phyloP scores from a whole-genome alignment of 805 yeast species.

The Nakazawaea pomicola region DNA sequence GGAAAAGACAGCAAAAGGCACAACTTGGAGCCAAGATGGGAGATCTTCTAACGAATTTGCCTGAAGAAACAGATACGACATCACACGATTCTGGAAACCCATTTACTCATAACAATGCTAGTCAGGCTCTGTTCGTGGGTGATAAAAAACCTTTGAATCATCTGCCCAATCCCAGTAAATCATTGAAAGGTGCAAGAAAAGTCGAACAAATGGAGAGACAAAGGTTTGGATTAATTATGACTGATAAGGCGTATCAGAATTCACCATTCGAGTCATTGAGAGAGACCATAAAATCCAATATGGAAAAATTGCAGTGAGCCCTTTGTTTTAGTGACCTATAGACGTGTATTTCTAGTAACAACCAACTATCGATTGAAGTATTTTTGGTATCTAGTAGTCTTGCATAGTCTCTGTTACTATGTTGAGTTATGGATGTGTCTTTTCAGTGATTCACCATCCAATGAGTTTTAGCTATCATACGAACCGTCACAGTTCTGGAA shows the following conservation, averaged over 20 bases:
- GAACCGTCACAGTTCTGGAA: too few relatives aligned
- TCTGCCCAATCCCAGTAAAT: constrained; percentile 27
- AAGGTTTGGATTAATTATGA: constrained; percentile 54
- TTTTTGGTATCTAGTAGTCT: too few relatives aligned
- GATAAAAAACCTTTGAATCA: constrained; percentile 30
- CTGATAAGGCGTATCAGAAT: constrained; percentile 46
- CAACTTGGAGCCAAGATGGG: constrained; percentile 63
- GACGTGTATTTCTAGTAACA: too few relatives aligned
- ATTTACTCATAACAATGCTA: constrained; percentile 13
- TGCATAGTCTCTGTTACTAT: too few relatives aligned
- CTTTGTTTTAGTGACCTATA: neutral
- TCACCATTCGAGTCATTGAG: constrained; percentile 65
- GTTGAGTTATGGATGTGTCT: too few relatives aligned
- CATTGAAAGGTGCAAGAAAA: constrained; percentile 39
- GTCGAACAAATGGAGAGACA: constrained; percentile 54
- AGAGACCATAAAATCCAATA: constrained; percentile 41
- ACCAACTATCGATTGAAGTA: too few relatives aligned
- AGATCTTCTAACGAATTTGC: constrained; percentile 53
- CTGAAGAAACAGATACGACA: constrained; percentile 22
- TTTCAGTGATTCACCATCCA: too few relatives aligned
- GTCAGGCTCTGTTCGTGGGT: constrained; percentile 3
- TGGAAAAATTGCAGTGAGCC: constrained; percentile 6
- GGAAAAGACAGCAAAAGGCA: constrained; percentile 58
- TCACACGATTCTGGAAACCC: constrained; percentile 20
- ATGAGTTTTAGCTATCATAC: too few relatives aligned